phyloP scores from a whole-genome alignment of 345 rosid species.

The Rhodamnia argentea region DNA sequence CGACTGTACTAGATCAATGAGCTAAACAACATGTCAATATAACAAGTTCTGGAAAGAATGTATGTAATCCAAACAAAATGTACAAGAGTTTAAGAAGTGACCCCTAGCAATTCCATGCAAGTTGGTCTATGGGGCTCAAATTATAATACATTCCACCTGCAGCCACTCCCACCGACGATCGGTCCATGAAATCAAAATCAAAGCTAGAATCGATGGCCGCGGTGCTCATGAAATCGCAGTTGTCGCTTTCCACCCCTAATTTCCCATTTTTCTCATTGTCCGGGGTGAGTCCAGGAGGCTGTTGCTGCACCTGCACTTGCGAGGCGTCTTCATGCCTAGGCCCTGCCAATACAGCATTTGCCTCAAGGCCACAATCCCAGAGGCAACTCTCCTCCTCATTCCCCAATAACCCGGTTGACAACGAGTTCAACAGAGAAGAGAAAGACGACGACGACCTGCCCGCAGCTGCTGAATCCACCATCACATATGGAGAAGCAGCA shows the following conservation, averaged over 20 bases:
- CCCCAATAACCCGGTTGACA: conserved; percentile 3
- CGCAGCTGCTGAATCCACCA: background rate
- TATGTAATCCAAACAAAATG: background rate
- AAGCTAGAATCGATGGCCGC: conserved; percentile 12
- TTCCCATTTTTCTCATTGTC: background rate
- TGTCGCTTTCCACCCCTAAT: background rate
- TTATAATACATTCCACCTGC: conserved; percentile 25
- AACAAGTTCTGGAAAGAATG: background rate
- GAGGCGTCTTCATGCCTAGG: background rate
- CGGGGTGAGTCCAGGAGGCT: background rate
- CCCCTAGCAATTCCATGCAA: conserved; percentile 29
- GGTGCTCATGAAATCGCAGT: conserved; percentile 1
- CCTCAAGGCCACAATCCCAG: conserved; percentile 9
- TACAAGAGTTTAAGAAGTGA: background rate
- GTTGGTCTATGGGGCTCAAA: conserved; percentile 16
- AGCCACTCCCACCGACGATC: background rate
- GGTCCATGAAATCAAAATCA: conserved; percentile 27
- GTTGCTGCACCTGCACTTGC: background rate
- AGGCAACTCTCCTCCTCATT: conserved; percentile 11
- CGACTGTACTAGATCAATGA: background rate
- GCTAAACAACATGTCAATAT: background rate
- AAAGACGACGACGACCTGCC: background rate
- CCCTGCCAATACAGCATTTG: background rate
- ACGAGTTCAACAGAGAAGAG: background rate
- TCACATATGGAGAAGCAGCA: background rate